Conservation (phyloP, 768 basidiomycete species). For the Mrakia frigida region DNA sequence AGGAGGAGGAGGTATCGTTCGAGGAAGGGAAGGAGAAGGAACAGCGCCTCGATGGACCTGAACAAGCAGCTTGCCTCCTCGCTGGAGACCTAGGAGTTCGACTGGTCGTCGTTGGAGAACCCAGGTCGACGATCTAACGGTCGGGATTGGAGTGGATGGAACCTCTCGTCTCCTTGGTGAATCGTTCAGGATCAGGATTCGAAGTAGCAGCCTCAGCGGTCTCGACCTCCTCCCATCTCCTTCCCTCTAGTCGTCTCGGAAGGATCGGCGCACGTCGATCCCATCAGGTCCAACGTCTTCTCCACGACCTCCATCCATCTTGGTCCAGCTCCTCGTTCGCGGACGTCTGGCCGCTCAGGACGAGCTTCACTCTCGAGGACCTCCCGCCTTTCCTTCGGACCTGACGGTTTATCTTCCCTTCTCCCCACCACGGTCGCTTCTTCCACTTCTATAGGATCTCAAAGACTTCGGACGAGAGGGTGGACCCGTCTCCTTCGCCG, state of each 20-base stretch:
- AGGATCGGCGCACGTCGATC: background rate
- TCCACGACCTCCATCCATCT: background rate
- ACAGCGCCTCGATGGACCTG: background rate
- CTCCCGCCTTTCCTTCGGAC: background rate
- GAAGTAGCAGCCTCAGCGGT: no score
- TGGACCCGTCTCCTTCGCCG: slow-evolving; percentile 87
- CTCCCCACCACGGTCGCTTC: background rate
- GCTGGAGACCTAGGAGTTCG: background rate
- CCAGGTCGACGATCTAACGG: background rate
- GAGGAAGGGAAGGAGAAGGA: background rate
- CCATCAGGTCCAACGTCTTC: background rate
- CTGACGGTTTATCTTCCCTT: background rate
- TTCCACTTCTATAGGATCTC: slow-evolving; percentile 61
- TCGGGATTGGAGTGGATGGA: background rate
- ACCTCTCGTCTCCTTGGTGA: background rate
- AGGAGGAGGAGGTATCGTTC: background rate
- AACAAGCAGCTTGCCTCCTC: background rate
- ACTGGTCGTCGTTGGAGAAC: background rate
- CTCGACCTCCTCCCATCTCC: background rate
- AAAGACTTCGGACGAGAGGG: slow-evolving; percentile 96
- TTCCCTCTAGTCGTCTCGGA: slow-evolving; percentile 2
- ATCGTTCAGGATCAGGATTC: background rate
- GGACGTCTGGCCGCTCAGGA: background rate
- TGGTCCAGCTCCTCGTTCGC: background rate
- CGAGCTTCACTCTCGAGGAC: background rate